These are phyloP conservation scores for Pezicula neosporulosa DNA, from an alignment of 2,329 filamentous ascomycete genomes.

Conservation along the genomic window DNA sequence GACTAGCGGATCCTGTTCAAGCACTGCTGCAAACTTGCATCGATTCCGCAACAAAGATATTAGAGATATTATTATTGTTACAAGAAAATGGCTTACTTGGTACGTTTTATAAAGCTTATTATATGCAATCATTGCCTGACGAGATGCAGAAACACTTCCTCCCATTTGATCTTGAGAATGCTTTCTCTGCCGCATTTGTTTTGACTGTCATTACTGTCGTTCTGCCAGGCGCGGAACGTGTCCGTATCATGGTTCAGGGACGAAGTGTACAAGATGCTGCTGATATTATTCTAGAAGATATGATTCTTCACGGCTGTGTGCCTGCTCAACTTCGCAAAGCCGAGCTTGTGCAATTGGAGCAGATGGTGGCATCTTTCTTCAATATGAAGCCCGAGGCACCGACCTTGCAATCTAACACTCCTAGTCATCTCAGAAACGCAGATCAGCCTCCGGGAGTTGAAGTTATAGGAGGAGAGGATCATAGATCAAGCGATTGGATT, in stretches of 20 bases:
- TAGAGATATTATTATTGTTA: not conserved
- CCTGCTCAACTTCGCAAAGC: not conserved
- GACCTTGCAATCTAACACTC: no score
- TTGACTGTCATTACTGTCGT: not conserved
- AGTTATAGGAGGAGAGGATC: no score
- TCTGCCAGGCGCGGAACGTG: not conserved
- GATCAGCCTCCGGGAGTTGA: no score
- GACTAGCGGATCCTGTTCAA: not conserved
- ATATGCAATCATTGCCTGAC: not conserved
- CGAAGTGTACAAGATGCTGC: not conserved
- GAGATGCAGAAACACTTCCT: not conserved
- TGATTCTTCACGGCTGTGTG: not conserved
- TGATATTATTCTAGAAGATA: not conserved
- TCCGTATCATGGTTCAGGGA: not conserved
- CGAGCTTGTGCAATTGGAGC: not conserved
- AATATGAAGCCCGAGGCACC: no score
- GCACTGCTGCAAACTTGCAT: not conserved
- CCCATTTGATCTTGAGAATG: not conserved
- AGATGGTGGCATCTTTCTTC: no score
- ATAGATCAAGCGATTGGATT: no score
- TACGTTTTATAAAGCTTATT: not conserved
- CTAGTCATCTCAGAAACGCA: no score
- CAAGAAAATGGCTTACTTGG: not conserved
- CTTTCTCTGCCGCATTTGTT: not conserved
- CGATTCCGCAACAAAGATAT: not conserved